Conservation (phyloP, 2,329 filamentous ascomycete genomes). For the Penicillium nordicum region DNA sequence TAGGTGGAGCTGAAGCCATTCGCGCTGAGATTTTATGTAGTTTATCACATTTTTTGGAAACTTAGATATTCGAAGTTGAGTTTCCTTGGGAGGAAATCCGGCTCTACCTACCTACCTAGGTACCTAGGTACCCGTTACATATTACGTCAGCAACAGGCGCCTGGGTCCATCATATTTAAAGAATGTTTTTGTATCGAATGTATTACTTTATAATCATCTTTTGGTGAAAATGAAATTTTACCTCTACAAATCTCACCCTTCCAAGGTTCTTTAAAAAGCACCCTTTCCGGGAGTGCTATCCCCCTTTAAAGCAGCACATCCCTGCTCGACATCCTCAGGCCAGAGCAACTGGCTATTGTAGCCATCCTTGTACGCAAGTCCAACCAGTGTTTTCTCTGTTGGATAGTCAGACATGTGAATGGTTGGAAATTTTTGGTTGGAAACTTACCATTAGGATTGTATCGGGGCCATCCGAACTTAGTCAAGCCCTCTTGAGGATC, state of each 20-base stretch:
- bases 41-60: conserved; percentile 4
- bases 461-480: conserved; percentile 40
- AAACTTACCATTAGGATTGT: conserved; percentile 19
- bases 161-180: no score
- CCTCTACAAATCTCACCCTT: conserved; percentile 1
- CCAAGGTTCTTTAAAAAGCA: conserved; percentile 20
- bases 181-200: background rate
- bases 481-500: conserved; percentile 38
- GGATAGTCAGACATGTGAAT: background rate
- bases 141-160: conserved; percentile 1
- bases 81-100: background rate
- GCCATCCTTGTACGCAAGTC: conserved; percentile 22
- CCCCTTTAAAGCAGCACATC: conserved; percentile 21
- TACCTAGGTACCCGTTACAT: no score
- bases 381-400: conserved; percentile 23
- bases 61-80: background rate
- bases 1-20: conserved; percentile 18
- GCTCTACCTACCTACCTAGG: background rate
- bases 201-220: no score
- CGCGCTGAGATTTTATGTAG: background rate
- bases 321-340: conserved; percentile 16
- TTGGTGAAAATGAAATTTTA: background rate
- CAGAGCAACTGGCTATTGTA: conserved; percentile 12
- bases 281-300: conserved; percentile 22
- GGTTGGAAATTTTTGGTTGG: background rate